These are phyloP conservation scores for Seiridium cupressi DNA, from an alignment of 2,329 filamentous ascomycete genomes.

Conservation along the genomic window DNA sequence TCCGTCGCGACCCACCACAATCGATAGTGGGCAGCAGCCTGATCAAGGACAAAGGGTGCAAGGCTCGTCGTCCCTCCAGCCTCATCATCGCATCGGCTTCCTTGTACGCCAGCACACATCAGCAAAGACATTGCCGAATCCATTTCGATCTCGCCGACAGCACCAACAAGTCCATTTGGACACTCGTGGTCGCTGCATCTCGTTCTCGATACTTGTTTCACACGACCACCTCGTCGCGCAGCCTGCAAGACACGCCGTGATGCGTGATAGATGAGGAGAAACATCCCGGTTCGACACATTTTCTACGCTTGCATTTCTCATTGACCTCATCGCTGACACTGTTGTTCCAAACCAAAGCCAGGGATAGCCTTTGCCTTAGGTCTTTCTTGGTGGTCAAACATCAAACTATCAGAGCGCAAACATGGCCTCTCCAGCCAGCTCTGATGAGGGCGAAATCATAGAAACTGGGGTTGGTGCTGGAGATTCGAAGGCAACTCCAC, in stretches of 20 bases:
- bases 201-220: not conserved
- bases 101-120: not conserved
- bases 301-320: constrained; percentile 23
- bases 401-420: constrained; percentile 22
- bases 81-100: not conserved
- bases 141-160: no score
- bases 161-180: no score
- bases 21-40: no score
- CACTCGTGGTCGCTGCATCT: not conserved
- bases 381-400: constrained; percentile 17
- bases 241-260: constrained; percentile 16
- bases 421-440: constrained; percentile 51
- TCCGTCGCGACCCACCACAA: not conserved
- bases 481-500: constrained; percentile 82
- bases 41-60: not conserved
- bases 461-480: constrained; percentile 59
- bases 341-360: constrained; percentile 20
- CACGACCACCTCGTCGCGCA: not conserved
- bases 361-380: constrained; percentile 14
- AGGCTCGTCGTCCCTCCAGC: not conserved
- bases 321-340: constrained; percentile 26
- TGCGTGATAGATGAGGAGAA: constrained; percentile 26
- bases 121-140: no score
- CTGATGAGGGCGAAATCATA: constrained; percentile 84
- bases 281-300: constrained; percentile 33